Evolutionary conservation across 352 stramenopile genomes (phyloP).

Genomic region (Phytophthora pisi): DNA sequence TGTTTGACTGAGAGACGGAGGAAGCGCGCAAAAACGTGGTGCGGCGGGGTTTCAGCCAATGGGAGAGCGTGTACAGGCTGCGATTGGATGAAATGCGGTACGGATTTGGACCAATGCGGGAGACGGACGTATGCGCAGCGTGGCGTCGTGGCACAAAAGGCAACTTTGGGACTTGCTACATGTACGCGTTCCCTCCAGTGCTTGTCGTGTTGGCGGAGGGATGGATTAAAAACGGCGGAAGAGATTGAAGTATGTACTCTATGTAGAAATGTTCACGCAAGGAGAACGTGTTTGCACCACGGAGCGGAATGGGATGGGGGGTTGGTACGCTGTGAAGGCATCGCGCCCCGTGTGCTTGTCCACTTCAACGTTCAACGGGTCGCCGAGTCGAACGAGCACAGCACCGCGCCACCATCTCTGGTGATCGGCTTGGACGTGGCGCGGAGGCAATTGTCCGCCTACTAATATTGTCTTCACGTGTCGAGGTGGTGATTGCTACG

Average conservation of each 20-base stretch:
- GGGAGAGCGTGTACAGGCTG: not conserved
- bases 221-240: not conserved
- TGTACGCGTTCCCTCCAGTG: not conserved
- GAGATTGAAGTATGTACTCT: not conserved
- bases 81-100: not conserved
- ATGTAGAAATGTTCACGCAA: not conserved
- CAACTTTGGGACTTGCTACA: not conserved
- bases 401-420: conserved; percentile 9
- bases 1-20: conserved; percentile 1
- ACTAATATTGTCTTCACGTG: not conserved
- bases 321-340: not conserved
- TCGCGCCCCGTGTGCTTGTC: not conserved
- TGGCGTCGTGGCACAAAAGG: not conserved
- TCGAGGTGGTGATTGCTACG: conserved; percentile 1
- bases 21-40: not conserved
- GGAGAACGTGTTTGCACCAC: not conserved
- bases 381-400: conserved; percentile 18
- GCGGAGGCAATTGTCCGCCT: conserved; percentile 4
- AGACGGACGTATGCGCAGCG: not conserved
- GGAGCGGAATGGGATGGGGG: not conserved
- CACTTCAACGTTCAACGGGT: conserved; percentile 24
- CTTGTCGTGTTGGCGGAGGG: not conserved
- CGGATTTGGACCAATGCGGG: not conserved
- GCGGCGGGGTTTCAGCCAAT: not conserved
- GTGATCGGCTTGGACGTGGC: conserved; percentile 11